phyloP scores from a whole-genome alignment of 768 basidiomycete genomes.

The Collybia sp. region DNA sequence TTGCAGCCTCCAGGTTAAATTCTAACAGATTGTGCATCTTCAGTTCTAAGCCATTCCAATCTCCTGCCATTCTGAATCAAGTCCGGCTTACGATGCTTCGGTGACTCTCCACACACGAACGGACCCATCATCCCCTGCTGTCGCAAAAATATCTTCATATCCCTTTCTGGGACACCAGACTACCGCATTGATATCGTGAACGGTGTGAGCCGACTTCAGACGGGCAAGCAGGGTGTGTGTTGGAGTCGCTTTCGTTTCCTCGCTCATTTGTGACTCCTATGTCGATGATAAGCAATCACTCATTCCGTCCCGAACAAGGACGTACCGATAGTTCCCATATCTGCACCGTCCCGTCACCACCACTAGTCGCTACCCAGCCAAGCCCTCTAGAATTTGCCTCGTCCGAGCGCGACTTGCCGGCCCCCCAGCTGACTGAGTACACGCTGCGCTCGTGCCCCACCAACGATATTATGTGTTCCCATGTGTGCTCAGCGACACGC shows the following conservation, averaged over 20 bases:
- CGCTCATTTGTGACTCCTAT: constrained; percentile 21
- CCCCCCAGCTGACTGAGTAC: constrained; percentile 77
- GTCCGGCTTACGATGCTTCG: too few relatives aligned
- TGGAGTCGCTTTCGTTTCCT: constrained; percentile 10
- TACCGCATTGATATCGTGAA: constrained; percentile 81
- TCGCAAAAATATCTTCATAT: constrained; percentile 65
- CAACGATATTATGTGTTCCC: constrained; percentile 58
- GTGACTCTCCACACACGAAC: constrained; percentile 68
- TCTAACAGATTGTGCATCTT: not conserved
- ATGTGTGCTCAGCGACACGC: constrained; percentile 53
- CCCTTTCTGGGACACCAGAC: constrained; percentile 77
- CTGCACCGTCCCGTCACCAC: constrained; percentile 80
- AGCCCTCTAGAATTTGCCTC: constrained; percentile 27
- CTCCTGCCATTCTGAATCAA: too few relatives aligned
- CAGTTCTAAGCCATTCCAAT: too few relatives aligned
- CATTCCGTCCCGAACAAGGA: constrained; percentile 3
- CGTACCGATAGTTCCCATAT: constrained; percentile 74
- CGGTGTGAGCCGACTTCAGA: constrained; percentile 67
- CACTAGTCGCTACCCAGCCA: constrained; percentile 83
- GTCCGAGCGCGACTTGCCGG: constrained; percentile 26
- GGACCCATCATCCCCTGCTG: constrained; percentile 81
- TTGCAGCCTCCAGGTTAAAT: constrained; percentile 13
- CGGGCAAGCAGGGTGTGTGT: constrained; percentile 50
- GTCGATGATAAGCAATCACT: not conserved
- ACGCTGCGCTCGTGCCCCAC: constrained; percentile 68